phyloP scores from a whole-genome alignment of 768 basidiomycete genomes.

The Tubosaeta brunneosetosa region DNA sequence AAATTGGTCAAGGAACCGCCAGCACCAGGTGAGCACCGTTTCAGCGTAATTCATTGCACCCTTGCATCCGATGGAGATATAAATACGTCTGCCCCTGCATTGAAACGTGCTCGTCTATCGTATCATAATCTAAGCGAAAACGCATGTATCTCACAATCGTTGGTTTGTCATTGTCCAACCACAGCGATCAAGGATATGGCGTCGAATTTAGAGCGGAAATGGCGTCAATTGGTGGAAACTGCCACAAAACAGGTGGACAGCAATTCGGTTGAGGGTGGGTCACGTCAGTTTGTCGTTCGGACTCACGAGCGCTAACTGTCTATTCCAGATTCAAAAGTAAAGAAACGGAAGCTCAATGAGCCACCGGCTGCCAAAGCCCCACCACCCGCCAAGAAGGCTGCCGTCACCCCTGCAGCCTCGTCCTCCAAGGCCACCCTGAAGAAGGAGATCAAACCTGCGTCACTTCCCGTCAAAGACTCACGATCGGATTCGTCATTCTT shows the following conservation, averaged over 20 bases:
- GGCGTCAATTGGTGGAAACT: conserved; percentile 61
- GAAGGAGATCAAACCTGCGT: conserved; percentile 45
- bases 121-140: conserved; percentile 32
- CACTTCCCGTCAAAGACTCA: conserved; percentile 58
- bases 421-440: conserved; percentile 41
- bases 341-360: conserved; percentile 73
- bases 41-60: conserved; percentile 11
- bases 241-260: conserved; percentile 41
- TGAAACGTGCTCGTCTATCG: conserved; percentile 27
- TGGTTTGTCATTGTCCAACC: conserved; percentile 37
- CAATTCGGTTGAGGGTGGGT: conserved; percentile 66
- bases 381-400: conserved; percentile 64
- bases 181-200: conserved; percentile 94
- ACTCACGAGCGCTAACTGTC: conserved; percentile 22
- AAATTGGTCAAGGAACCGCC: conserved; percentile 73
- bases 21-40: conserved; percentile 66
- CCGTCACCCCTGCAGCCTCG: conserved; percentile 32
- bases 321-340: conserved; percentile 49
- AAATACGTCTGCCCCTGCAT: conserved; percentile 27
- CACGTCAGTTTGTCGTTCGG: conserved; percentile 43
- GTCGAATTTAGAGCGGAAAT: conserved; percentile 78
- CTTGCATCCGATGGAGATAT: conserved; percentile 25
- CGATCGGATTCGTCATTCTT: conserved; percentile 88
- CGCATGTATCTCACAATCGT: conserved; percentile 65
- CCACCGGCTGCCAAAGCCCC: conserved; percentile 40